Evolutionary conservation across 2,329 filamentous ascomycete genomes (phyloP), one percentile per base, ranked within the genome.

Genomic region (Pezizomycotina sp.): DNA sequence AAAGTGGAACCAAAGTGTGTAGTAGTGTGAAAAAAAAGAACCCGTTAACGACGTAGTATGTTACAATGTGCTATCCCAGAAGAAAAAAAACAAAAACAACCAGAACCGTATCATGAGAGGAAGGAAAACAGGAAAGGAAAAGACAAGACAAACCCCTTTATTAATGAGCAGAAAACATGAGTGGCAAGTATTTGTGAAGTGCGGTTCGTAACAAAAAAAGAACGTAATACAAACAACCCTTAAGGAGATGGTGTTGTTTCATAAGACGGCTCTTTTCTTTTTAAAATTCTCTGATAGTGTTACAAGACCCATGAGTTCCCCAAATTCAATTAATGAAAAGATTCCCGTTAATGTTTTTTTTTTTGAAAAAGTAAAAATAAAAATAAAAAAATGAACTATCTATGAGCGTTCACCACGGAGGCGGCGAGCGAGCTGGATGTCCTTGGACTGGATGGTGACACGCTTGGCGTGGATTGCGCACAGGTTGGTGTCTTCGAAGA

Each of bases 391-490:
- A 32, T 16, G 25, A 22, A 38, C 26, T 29, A 43, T 45, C 62
- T 71, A 86, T 68, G 81, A 83, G 61, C 80, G 77, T 69, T 89
- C 84, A 51, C 89, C 89, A 56, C 89, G 81, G 58, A 98, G 81
- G 56, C 89, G 80, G 53, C 89, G 79, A 56, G 86, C 84, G 32
- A 95, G 74, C 66, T 95, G 86, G 59, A 95, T 93, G 55, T 93
- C 86, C 71, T 93, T 93, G 63, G 75, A 76, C 64, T 86, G 86
- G 64, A 95, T 95, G 57, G 86, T 95, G 58, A 95, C 89, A 67
- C 89, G 83, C 75, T 95, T 95, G 64, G 89, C 86, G 66, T 95
- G 89, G 62, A 95, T 92, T 57, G 89, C 86, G 66, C 86, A 95
- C 34, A 92, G 67, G 69, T 95, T 95, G 65, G 86, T 93, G 60